Conservation (phyloP, 2,329 filamentous ascomycete species). For the Calonectria honghensis region DNA sequence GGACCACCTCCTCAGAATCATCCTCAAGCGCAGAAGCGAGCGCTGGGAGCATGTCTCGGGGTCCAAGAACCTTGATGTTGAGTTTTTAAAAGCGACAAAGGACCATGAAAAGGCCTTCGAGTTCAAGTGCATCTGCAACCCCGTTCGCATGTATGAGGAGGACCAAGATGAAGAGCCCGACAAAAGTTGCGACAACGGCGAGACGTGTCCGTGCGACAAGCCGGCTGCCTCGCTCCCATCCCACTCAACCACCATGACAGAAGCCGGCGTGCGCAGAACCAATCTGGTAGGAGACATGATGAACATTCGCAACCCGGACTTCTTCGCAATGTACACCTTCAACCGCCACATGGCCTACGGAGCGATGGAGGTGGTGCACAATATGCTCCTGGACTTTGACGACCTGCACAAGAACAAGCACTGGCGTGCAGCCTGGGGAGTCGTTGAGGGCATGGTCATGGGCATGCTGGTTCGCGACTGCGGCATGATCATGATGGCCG, state of each 20-base stretch:
- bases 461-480: not conserved
- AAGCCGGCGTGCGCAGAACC: not conserved
- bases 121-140: slow-evolving; percentile 9
- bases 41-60: not conserved
- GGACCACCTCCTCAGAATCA: not conserved
- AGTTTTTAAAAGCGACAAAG: not conserved
- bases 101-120: not conserved
- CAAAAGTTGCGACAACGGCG: not conserved
- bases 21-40: not conserved
- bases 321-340: slow-evolving; percentile 13
- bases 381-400: slow-evolving; percentile 10
- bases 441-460: slow-evolving; percentile 9
- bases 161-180: not conserved
- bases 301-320: slow-evolving; percentile 1
- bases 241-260: not conserved
- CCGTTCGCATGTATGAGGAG: not conserved
- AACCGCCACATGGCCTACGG: slow-evolving; percentile 14
- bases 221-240: not conserved
- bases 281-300: not conserved
- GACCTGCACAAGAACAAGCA: not conserved
- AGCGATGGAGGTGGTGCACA: slow-evolving; percentile 4
- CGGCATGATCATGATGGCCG: not conserved
- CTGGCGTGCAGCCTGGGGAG: slow-evolving; percentile 2
- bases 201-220: slow-evolving; percentile 10
- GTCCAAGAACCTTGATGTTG: not conserved